Base-by-base conservation (phyloP, 192 early-diverging fungal genomes). In the Coemansia sp. region DNA sequence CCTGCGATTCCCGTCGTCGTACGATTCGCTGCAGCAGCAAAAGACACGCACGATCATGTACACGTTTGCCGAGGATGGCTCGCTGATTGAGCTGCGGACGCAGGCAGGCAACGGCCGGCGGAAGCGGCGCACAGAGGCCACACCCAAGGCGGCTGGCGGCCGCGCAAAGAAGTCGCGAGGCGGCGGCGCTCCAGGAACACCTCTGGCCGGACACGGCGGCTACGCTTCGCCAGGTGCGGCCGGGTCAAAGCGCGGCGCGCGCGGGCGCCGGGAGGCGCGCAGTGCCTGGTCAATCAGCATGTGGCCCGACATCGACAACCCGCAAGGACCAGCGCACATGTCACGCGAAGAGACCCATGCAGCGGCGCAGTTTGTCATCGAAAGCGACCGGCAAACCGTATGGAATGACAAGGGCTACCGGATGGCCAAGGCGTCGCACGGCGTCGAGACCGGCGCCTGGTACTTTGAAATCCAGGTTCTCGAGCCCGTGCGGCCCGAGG, bases 361-460 rank as follows among this genome's bases (percentile, higher is more conserved):
- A 0, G 88, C 85, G 8, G 79, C 84, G 14, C 85, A 88, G 68
- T 79, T 87, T 64, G 76, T 75, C 36, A 68, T 88, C 26, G 67
- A 71, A 27, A 75, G 67, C 60, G 79, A 82, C 51, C 74, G 82
- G 7, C 49, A 76, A 47, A 80, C 80, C 12, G 81, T 86, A 15
- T 81, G 72, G 57, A 87, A 84, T 40, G 86, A 85, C 39, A 84
- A 84, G 49, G 87, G 85, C 2, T 90, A 90, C 58, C 75, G 87
- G 2, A 81, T 87, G 82, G 81, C 84, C 39, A 90, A 90, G 63
- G 82, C 87, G 10, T 81, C 82, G 4, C 87, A 88, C 49, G 88
- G 88, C 4, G 83, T 86, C 6, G 84, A 83, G 62, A 75, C 82
- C 30, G 87, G 87, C 7, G 75, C 79, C 6, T 90, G 87, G 86